Evolutionary conservation across 495 filamentous ascomycete species (phyloP), one percentile per base, ranked within the genome.

Genomic region (Aspergillus cristatus): DNA sequence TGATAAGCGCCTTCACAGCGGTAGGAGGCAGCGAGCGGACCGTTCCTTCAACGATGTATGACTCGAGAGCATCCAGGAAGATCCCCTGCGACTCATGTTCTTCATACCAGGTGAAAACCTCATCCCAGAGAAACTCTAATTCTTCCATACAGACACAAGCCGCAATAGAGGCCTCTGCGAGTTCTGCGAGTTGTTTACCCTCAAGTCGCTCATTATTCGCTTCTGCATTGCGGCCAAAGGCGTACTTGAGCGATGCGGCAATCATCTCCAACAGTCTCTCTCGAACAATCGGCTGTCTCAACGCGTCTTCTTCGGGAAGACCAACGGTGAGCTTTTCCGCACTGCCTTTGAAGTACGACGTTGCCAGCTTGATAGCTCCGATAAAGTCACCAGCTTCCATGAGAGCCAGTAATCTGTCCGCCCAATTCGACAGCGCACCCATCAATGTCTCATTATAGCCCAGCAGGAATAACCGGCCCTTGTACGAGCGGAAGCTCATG

Each of bases 381-480:
- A 98, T 86, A 47, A 88, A 93, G 52, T 94, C 86, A 18, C 91
- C 91, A 31, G 86, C 80, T 53, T 97, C 88, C 86, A 98, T 94
- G 40, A 96, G 67, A 1, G 90, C 89, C 37, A 94, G 76, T n/a
- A 98, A 67, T 43, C 91, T 73, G 62, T 98, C 91, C n/a, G 91
- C 91, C 91, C 91, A 98, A 49, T 97, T 97, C 10, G 93, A 96
- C 32, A 98, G 62, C 22, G 79, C 82, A 14, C 91, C 91, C 33
- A 97, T 79, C 2, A 86, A 82, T 7, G 94, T 61, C 50, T 97
- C 91, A 54, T 84, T 86, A 64, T 84, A 86, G 28, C 90, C 90
- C 14, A 98, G 68, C 10, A 97, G 66, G 53, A 97, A 98, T 30
- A 95, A 67, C 10, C 91, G 78, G 12, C 93, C 88, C 59, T 97